Base-by-base conservation (phyloP, 768 basidiomycete genomes). In the Suillus subalutaceus region DNA sequence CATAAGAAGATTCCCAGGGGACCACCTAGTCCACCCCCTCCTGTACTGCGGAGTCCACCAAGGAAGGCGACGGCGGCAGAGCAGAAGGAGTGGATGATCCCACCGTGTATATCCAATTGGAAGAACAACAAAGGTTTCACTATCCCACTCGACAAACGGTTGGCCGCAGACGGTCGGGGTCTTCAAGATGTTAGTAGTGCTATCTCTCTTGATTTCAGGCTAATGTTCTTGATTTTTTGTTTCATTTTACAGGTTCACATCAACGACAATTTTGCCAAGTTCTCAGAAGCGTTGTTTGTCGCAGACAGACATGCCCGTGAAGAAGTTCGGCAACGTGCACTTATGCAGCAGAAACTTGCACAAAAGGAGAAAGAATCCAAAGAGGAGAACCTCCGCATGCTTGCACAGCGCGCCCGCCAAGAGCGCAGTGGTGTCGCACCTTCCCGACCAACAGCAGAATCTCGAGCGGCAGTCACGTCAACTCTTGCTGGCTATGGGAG, bases 71-170 rank as follows among this genome's bases (percentile, higher is more conserved):
- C 97, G 0, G 92, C 93, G 9, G 93, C 94, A 64, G 97, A 99
- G 75, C 97, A 98, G 81, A 99, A 99, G 80, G 97, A 99, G 73
- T 99, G 97, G 97, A 97, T 98, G 96, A 98, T 99, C 65, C 97
- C 97, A 20, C 97, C 97, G 20, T 99, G 97, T 77, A 98, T 99
- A 67, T 97, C 94, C 35, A 99, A 99, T 80, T 99, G 97, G 97
- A 99, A 99, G 83, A 99, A 99, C 83, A 98, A 99, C 88, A 99
- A 99, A 80, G 97, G 97, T 86, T 99, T 96, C 77, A 99, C 97
- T 2, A 98, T 99, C 73, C 97, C 97, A 44, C 85, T 99, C 41
- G 97, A 99, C 76, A 99, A 99, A 81, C 93, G 97, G 69, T 82
- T 99, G 63, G 97, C 97, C 46, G 97, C 97, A 4, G 97, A 99